Evolutionary conservation across 2,329 filamentous ascomycete species (phyloP).

Genomic region (Neurospora sp.): DNA sequence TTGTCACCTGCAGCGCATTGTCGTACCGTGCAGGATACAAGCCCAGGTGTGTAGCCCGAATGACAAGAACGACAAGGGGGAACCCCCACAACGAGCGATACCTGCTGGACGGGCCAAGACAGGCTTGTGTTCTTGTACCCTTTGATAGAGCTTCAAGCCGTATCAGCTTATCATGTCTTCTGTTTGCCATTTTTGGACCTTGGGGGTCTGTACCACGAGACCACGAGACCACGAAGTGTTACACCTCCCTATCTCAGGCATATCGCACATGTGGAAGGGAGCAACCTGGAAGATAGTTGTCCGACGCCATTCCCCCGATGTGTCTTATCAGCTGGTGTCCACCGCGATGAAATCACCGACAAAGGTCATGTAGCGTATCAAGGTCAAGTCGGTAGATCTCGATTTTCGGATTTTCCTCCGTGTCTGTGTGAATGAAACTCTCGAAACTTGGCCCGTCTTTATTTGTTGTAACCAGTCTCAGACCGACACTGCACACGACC

Average conservation of each 20-base stretch:
- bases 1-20: background rate
- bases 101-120: background rate
- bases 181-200: background rate
- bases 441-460: background rate
- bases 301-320: background rate
- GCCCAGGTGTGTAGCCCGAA: background rate
- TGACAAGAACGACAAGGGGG: background rate
- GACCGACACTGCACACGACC: background rate
- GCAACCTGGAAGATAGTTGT: background rate
- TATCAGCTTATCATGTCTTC: background rate
- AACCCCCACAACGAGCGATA: background rate
- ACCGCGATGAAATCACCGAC: background rate
- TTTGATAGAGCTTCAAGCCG: background rate
- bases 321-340: background rate
- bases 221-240: background rate
- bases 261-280: background rate
- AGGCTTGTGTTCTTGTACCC: background rate
- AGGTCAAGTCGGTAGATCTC: background rate
- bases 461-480: background rate
- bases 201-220: background rate
- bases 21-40: background rate
- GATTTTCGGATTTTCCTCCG: background rate
- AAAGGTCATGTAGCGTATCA: background rate
- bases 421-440: background rate
- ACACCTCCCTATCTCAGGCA: background rate